Conservation (phyloP, 352 stramenopile species). For the Phytophthora ramorum region DNA sequence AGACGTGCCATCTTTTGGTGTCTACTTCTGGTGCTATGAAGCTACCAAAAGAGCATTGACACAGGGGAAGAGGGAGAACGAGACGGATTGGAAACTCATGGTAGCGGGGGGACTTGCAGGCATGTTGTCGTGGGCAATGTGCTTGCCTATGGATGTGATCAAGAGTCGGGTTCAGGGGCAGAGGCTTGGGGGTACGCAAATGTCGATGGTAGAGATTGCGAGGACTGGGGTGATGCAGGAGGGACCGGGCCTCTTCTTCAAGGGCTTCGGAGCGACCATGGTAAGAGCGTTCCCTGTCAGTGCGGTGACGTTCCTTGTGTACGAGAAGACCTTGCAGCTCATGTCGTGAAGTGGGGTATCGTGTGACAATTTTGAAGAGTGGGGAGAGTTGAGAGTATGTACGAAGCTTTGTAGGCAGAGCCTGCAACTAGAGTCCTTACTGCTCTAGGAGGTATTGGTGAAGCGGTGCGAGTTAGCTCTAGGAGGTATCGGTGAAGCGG, state of each 20-base stretch:
- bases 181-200: conserved; percentile 44
- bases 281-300: conserved; percentile 84
- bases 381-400: neutral
- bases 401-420: neutral
- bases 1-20: conserved; percentile 80
- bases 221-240: conserved; percentile 54
- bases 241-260: conserved; percentile 77
- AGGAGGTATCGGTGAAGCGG: neutral
- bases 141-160: conserved; percentile 89
- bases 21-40: conserved; percentile 87
- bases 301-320: conserved; percentile 87
- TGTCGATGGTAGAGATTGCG: conserved; percentile 54
- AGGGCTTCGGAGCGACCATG: conserved; percentile 83
- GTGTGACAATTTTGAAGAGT: conserved; percentile 1
- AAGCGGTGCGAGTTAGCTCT: neutral
- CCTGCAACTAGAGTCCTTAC: neutral
- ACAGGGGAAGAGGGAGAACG: conserved; percentile 54
- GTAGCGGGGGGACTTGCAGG: conserved; percentile 78
- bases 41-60: conserved; percentile 67
- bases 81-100: conserved; percentile 76
- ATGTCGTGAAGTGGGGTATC: conserved; percentile 53
- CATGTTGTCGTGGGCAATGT: conserved; percentile 81
- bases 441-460: neutral
- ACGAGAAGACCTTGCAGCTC: conserved; percentile 86
- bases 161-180: conserved; percentile 92